Conservation (phyloP, 2,329 filamentous ascomycete genomes). For the Cryphonectria nitschkei region DNA sequence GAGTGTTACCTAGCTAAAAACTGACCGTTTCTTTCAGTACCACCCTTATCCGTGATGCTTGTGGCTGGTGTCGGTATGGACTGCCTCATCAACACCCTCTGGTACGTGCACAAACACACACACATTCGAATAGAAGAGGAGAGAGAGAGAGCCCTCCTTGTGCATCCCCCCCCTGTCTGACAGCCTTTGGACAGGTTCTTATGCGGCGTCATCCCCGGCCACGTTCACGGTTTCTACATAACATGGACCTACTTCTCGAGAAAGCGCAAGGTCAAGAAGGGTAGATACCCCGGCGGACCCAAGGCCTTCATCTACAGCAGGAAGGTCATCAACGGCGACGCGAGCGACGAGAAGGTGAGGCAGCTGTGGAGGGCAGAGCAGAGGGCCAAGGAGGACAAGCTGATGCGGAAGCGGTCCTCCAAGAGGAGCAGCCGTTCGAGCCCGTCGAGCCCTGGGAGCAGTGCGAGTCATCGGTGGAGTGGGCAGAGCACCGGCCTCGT, state of each 20-base stretch:
- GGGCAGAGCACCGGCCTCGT: not conserved
- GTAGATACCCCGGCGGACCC: conserved; percentile 25
- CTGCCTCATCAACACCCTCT: conserved; percentile 52
- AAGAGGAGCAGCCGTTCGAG: not conserved
- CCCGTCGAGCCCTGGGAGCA: not conserved
- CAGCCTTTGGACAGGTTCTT: conserved; percentile 12
- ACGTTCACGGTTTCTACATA: conserved; percentile 28
- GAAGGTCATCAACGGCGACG: conserved; percentile 25
- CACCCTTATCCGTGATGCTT: conserved; percentile 26
- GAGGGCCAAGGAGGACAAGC: conserved; percentile 13
- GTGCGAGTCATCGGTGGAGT: not conserved
- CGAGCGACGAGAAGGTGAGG: conserved; percentile 24
- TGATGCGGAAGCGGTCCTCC: conserved; percentile 10
- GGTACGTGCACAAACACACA: not conserved
- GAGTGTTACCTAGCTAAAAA: not conserved
- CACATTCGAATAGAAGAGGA: too few relatives aligned
- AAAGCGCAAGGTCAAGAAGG: conserved; percentile 26
- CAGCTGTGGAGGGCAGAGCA: conserved; percentile 24
- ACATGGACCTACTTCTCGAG: conserved; percentile 27
- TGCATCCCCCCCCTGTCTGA: not conserved
- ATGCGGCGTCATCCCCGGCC: conserved; percentile 28
- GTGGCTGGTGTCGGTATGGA: conserved; percentile 58
- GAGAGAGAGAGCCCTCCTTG: not conserved
- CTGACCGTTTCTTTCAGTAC: conserved; percentile 17
- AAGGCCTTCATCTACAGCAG: conserved; percentile 25